Evolutionary conservation across 495 filamentous ascomycete genomes (phyloP).

Genomic region (Sphaerosporella brunnea): DNA sequence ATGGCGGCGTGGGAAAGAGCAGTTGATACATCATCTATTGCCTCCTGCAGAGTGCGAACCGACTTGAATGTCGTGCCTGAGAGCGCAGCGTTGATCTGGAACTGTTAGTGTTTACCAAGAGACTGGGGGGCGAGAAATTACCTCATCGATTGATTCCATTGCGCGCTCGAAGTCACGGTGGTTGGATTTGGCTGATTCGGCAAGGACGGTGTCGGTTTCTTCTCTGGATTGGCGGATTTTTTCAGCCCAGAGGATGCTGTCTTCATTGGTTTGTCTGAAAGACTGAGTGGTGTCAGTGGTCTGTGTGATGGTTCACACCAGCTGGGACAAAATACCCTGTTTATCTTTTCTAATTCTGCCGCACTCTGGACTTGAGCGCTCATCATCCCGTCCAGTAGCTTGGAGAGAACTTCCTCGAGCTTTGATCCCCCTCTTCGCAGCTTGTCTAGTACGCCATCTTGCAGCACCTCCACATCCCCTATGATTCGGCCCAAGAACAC

Average conservation of each 20-base stretch:
- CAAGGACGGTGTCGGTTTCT: background rate
- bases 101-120: background rate
- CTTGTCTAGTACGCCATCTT: background rate
- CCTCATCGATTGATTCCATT: background rate
- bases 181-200: background rate
- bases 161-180: background rate
- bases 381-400: background rate
- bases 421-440: background rate
- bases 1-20: background rate
- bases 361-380: background rate
- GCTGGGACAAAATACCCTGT: background rate
- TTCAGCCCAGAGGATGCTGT: background rate
- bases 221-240: background rate
- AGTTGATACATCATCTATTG: background rate
- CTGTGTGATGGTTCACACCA: background rate
- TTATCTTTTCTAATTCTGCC: background rate
- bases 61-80: background rate
- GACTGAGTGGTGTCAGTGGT: background rate
- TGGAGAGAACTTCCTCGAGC: background rate
- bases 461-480: background rate
- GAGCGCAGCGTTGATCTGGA: slow-evolving; percentile 1
- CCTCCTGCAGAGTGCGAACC: background rate
- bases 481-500: background rate
- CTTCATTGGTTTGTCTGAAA: background rate
- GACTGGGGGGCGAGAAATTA: too few species aligned